Evolutionary conservation across 106 monocot species (phyloP).

Genomic region (Amphibolis antarctica): DNA sequence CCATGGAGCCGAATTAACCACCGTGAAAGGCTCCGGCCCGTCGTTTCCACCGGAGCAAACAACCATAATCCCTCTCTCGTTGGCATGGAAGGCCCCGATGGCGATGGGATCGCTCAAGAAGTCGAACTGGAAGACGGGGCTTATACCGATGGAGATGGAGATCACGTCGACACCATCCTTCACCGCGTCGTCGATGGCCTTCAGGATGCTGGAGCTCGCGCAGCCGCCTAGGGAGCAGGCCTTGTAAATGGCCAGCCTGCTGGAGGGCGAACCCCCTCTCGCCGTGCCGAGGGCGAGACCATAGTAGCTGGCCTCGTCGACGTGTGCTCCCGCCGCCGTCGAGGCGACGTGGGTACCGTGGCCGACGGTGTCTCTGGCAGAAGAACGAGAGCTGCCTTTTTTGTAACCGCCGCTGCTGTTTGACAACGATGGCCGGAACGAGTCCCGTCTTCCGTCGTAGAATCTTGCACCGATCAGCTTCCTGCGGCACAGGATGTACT

Average conservation of each 20-base stretch:
- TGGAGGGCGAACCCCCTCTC: conserved; percentile 66
- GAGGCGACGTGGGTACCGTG: conserved; percentile 94
- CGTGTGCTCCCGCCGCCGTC: conserved; percentile 56
- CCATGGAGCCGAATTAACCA: conserved; percentile 93
- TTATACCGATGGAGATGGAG: conserved; percentile 91
- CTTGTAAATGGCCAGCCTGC: conserved; percentile 79
- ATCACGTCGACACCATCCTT: conserved; percentile 80
- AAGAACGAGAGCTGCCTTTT: conserved; percentile 20
- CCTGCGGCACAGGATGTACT: too few relatives aligned
- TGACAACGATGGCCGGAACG: conserved; percentile 26
- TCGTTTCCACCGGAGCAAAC: conserved; percentile 93
- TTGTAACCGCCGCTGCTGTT: neutral
- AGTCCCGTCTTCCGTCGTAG: conserved; percentile 37
- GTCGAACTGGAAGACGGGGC: conserved; percentile 80
- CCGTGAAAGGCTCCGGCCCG: conserved; percentile 84
- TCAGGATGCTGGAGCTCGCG: conserved; percentile 51
- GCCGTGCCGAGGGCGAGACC: conserved; percentile 73
- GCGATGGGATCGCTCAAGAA: conserved; percentile 87
- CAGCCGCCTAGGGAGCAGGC: conserved; percentile 90
- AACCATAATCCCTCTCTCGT: conserved; percentile 65
- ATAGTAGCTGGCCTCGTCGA: conserved; percentile 61
- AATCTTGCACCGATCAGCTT: conserved; percentile 91
- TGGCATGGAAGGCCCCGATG: conserved; percentile 80
- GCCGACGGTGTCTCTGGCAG: conserved; percentile 71
- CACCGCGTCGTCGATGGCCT: conserved; percentile 91